Evolutionary conservation across 2,329 filamentous ascomycete species (phyloP), one percentile per base, ranked within the genome.

Genomic region (Remersonia thermophila): DNA sequence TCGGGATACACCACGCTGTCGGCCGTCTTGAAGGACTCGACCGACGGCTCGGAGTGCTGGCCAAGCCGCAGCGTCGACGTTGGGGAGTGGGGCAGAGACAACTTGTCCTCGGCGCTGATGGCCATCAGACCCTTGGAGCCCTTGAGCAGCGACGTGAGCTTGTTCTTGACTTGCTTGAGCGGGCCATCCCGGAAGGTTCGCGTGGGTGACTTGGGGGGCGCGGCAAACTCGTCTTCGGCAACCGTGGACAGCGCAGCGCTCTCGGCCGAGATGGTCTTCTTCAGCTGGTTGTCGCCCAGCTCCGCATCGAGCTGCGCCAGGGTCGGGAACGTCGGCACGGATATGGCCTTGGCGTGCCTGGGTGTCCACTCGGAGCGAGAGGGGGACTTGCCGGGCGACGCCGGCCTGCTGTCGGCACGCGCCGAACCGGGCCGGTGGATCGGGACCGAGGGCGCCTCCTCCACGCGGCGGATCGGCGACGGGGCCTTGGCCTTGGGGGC

Each of bases 121-220:
- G 80, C 84, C 44, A 95, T 79, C 33, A 95, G 72, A 11, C 80
- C 83, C 56, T 83, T 89, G 3, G 87, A 91, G 37, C 80, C 83
- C 58, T 86, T 87, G 49, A 95, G 66, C 41, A 94, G 86, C 8
- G 87, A 93, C 32, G 89, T 93, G 32, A 96, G 67, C 55, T 86
- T 93, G 52, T 83, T 84, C 62, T 94, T 96, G 18, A 91, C 87
- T 35, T 91, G 85, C 57, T 87, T 94, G 40, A 95, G 59, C 4
- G 85, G 85, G 40, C 81, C 89, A 47, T 93, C 86, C 7, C 69
- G 66, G 48, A 73, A 65, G 33, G 55, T 62, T 37, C 72, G 61
- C 4, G 69, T 65, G 0, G 72, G 71, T 1, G 74, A 77, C 47
- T 74, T 76, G 3, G 61, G 55, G 44, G 69, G 62, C 55, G 69